Conservation (phyloP, 2,329 filamentous ascomycete genomes). For the Ophiostoma himal-ulmi region DNA sequence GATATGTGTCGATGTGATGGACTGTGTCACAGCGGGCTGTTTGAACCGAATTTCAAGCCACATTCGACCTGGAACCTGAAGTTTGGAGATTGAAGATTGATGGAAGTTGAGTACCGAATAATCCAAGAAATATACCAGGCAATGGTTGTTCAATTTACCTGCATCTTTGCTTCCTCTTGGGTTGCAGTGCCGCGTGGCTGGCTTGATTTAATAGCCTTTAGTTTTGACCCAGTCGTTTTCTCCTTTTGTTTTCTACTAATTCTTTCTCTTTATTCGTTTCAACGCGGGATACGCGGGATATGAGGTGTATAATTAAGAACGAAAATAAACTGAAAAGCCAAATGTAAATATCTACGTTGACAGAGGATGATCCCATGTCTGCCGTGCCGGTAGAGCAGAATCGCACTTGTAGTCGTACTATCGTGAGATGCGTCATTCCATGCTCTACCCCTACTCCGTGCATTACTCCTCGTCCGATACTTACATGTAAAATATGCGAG, state of each 20-base stretch:
- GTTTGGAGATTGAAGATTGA: too few relatives aligned
- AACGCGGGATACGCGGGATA: neutral
- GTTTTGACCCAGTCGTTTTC: too few relatives aligned
- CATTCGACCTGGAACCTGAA: neutral
- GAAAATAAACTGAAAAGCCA: neutral
- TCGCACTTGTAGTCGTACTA: neutral
- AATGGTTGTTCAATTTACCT: neutral
- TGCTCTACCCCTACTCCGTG: neutral
- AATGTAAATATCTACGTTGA: neutral
- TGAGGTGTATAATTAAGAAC: neutral
- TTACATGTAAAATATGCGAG: neutral
- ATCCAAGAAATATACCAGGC: too few relatives aligned
- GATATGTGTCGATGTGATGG: neutral
- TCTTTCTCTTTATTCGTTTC: neutral
- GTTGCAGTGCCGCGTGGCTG: neutral
- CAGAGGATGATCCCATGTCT: neutral
- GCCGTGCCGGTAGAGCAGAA: neutral
- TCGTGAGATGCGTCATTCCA: constrained; percentile 5
- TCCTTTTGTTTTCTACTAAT: neutral
- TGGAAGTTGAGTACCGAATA: too few relatives aligned
- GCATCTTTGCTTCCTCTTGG: neutral
- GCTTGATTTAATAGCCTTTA: neutral
- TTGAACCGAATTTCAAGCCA: neutral
- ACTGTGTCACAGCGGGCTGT: neutral
- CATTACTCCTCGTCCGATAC: neutral